A percentile compares a stretch with the other conserved stretches of the same genome.
Evolutionary conservation across 768 basidiomycete species (phyloP).

Genomic region (Mycena rosella): DNA sequence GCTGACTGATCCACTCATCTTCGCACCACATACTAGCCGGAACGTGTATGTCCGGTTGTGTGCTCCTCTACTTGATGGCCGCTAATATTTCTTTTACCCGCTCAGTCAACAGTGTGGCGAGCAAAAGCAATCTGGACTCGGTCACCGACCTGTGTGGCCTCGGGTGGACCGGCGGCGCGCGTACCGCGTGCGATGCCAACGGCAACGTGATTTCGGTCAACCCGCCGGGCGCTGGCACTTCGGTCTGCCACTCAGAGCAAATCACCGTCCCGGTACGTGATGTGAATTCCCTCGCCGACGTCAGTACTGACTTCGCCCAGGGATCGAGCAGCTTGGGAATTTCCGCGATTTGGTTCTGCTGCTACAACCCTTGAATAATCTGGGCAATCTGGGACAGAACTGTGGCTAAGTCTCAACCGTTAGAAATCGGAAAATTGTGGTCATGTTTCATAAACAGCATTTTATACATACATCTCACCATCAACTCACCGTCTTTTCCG

Average conservation of each 20-base stretch:
- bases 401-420: too few species aligned
- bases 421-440: too few species aligned
- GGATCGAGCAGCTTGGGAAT: constrained; percentile 1
- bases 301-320: not conserved
- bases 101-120: not conserved
- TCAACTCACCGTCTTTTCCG: too few species aligned
- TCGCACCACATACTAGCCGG: not conserved
- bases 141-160: not conserved
- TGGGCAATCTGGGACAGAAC: too few species aligned
- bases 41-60: not conserved
- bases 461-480: too few species aligned
- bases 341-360: not conserved
- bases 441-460: too few species aligned
- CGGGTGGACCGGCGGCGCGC: not conserved
- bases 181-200: not conserved
- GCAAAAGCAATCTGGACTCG: not conserved
- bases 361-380: not conserved
- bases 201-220: not conserved
- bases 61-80: not conserved
- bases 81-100: not conserved
- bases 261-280: not conserved
- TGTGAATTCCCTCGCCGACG: not conserved
- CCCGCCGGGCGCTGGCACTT: not conserved
- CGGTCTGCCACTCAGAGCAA: not conserved
- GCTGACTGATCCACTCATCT: not conserved